Evolutionary conservation across 176 grass and related monocot species (phyloP).

Genomic region (Guadua angustifolia): DNA sequence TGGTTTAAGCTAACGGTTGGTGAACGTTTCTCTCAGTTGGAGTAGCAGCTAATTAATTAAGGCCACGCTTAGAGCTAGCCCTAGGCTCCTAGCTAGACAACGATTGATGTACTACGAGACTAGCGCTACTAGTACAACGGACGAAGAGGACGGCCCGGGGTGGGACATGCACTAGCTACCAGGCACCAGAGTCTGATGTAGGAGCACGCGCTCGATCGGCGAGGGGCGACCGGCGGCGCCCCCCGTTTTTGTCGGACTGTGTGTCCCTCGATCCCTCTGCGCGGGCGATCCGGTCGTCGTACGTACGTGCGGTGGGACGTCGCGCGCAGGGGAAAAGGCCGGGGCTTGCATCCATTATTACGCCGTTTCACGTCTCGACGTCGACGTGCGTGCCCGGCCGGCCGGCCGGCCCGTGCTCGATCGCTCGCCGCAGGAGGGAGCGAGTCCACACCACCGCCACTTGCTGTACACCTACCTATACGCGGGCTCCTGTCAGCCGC

Average conservation of each 20-base stretch:
- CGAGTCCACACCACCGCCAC: too few species aligned
- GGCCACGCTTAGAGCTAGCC: not conserved
- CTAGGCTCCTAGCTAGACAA: not conserved
- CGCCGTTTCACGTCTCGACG: constrained; percentile 10
- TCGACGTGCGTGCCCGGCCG: not conserved
- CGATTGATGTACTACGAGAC: not conserved
- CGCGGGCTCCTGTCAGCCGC: too few species aligned
- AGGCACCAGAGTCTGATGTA: too few species aligned
- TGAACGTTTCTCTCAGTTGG: not conserved
- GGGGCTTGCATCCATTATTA: not conserved
- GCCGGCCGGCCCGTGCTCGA: not conserved
- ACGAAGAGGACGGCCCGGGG: too few species aligned
- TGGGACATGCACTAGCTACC: too few species aligned
- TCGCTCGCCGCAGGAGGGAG: not conserved
- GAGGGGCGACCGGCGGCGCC: not conserved
- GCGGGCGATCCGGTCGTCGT: not conserved
- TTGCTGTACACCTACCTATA: too few species aligned
- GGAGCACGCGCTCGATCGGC: not conserved
- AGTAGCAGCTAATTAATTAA: not conserved
- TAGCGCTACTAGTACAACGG: too few species aligned
- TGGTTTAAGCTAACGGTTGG: not conserved
- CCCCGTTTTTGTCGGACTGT: constrained; percentile 37
- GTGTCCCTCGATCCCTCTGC: not conserved
- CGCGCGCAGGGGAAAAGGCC: not conserved
- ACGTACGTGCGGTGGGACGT: constrained; percentile 36